Evolutionary conservation across 495 filamentous ascomycete species (phyloP), one percentile per base, ranked within the genome.

Genomic region (Xylaria nigripes): DNA sequence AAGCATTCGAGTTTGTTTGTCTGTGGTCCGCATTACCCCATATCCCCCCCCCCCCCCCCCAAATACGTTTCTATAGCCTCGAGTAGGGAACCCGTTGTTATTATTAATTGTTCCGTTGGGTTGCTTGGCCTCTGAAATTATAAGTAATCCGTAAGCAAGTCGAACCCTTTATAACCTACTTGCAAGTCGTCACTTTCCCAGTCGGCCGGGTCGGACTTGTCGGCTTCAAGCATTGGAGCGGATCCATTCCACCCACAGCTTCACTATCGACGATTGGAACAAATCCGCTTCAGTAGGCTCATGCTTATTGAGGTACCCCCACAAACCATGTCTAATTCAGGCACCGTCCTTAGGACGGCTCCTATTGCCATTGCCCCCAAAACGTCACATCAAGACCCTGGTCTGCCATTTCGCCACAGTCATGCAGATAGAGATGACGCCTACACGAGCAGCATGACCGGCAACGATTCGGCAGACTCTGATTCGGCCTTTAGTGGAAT

Each of bases 311-410:
- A 54, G 40, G 6, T 41, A 21, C 32, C 51, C 13, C 44, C 71
- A 55, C 67, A 58, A 68, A 59, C 62, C 70, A 80, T 80, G 77
- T 72, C 77, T 47, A 68, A 67, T 57, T 68, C 74, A 60, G 67
- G 65, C 56, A 57, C 71, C 56, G 67, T 80, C 67, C 68, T 72
- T 18, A 69, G 78, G 66, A 79, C 77, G 68, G 74, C 71, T 59
- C 78, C 78, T 60, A 81, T 81, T 57, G 73, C 76, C 61, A 81
- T 81, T 59, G 77, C 78, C 48, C 71, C 78, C 60, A 77, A 78
- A 64, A 74, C 74, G 34, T 68, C 73, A 48, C 64, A 58, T 47
- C 69, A 68, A 32, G 36, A 30, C 41, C 48, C 48, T 15, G 48
- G 48, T n/a, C 41, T 57, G 63, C 69, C 48, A 66, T 74, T 57